Conservation (phyloP, 2,329 filamentous ascomycete genomes). For the Hypoxylon sp. region DNA sequence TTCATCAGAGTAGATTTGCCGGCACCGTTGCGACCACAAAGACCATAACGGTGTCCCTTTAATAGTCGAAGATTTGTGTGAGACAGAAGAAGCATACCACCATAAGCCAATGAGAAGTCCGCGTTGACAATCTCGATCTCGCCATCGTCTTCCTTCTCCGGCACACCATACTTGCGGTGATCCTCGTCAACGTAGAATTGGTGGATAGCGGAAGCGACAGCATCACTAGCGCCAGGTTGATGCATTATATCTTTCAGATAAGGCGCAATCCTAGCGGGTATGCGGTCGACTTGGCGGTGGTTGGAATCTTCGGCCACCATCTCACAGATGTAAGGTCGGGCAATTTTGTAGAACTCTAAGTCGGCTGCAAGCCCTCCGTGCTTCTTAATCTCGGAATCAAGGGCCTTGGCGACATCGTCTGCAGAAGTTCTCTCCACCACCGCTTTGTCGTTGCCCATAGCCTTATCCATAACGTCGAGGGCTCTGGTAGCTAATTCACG, state of each 20-base stretch:
- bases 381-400: conserved; percentile 82
- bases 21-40: conserved; percentile 96
- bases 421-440: conserved; percentile 75
- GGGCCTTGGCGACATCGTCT: conserved; percentile 79
- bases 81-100: conserved; percentile 95
- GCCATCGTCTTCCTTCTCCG: conserved; percentile 88
- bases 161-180: conserved; percentile 85
- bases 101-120: conserved; percentile 96
- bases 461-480: conserved; percentile 88
- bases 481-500: conserved; percentile 89
- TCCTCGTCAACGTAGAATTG: conserved; percentile 86
- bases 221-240: conserved; percentile 69
- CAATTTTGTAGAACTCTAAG: conserved; percentile 74
- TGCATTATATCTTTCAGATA: conserved; percentile 81
- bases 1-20: conserved; percentile 99
- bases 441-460: conserved; percentile 81
- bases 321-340: conserved; percentile 80
- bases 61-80: conserved; percentile 95
- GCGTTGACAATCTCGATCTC: conserved; percentile 98
- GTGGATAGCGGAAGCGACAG: conserved; percentile 80
- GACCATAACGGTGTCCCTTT: conserved; percentile 96
- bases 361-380: conserved; percentile 73
- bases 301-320: conserved; percentile 93
- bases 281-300: conserved; percentile 80
- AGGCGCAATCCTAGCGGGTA: conserved; percentile 75